Evolutionary conservation across 1,284 basidiomycete genomes (phyloP), one percentile per base, ranked within the genome.

Genomic region (Fomitiporia mediterranea): DNA sequence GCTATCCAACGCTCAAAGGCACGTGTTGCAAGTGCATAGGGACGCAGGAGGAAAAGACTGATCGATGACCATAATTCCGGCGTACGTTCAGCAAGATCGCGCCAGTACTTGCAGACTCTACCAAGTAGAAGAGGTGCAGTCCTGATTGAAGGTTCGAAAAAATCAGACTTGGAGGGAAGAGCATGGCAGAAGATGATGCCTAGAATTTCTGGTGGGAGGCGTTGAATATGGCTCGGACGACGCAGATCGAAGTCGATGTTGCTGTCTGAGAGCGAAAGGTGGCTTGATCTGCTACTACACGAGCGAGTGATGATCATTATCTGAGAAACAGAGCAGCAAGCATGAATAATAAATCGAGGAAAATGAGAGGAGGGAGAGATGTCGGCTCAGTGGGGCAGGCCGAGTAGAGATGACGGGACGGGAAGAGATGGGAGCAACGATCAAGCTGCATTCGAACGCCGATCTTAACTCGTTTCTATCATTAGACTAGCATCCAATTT

Each of bases 41-140:
- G 56, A 17, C 56, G 56, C 35, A 57, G 47, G 32, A 53, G 42
- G 44, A 52, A 48, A 17, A 57, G 38, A 15, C 44, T 53, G 37
- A 58, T 58, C 47, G 57, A 53, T 38, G 57, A 32, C 55, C 55
- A 56, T 25, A 56, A 27, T 38, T 56, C 50, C 15, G 55, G 55
- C n/a, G 55, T 56, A 17, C 48, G 40, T 9, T 51, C 55, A 2
- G 55, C 15, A 8, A 56, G 43, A 27, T 51, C 40, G 15, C 50
- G 28, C 55, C 55, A 56, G 30, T 46, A n/a, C 17, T 47, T 56
- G 49, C 55, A 56, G 4, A 51, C 48, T 6, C 39, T 21, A 17
- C 49, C 30, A 3, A 56, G 55, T n/a, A 56, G 35, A n/a, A 56
- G 23, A n/a, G 55, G 55, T 3, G 55, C 38, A 2, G 42, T 17